phyloP scores from a whole-genome alignment of 2,329 filamentous ascomycete genomes.

The Dichotomopilus funicola region DNA sequence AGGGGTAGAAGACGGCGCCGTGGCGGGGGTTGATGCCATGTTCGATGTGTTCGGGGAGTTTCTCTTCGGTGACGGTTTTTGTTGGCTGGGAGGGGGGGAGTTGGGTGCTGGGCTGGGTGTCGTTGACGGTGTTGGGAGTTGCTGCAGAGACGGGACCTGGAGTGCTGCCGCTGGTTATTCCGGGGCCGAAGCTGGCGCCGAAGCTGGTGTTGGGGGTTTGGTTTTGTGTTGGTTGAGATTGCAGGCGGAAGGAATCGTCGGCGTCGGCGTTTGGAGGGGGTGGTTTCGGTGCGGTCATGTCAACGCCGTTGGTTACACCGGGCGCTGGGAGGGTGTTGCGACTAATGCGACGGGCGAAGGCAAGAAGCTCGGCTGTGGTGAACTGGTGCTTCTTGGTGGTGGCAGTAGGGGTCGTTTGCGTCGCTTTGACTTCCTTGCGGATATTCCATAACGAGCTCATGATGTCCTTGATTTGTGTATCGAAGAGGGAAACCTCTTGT shows the following conservation, averaged over 20 bases:
- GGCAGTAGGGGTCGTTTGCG: constrained; percentile 46
- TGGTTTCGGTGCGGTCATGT: constrained; percentile 23
- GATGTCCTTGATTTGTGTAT: constrained; percentile 65
- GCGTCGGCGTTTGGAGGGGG: constrained; percentile 13
- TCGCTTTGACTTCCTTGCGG: constrained; percentile 64
- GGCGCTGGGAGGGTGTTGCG: constrained; percentile 70
- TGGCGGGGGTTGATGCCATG: constrained; percentile 50
- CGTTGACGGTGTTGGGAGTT: constrained; percentile 21
- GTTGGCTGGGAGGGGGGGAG: constrained; percentile 24
- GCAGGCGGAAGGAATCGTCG: constrained; percentile 28
- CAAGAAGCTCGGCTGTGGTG: constrained; percentile 65
- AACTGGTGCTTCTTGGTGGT: constrained; percentile 45
- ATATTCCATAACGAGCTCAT: constrained; percentile 63
- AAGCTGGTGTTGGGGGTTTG: constrained; percentile 18
- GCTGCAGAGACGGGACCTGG: not conserved
- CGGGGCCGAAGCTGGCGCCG: constrained; percentile 11
- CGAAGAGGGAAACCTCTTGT: constrained; percentile 56
- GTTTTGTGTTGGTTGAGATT: constrained; percentile 4
- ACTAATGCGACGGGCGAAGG: constrained; percentile 72
- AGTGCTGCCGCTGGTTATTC: constrained; percentile 3
- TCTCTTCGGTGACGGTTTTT: constrained; percentile 32
- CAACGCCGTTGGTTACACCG: constrained; percentile 37
- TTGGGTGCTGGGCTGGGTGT: constrained; percentile 21
- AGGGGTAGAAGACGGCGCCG: constrained; percentile 63
- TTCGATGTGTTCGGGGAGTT: constrained; percentile 43